Percentiles rank a stretch among this genome's conserved stretches.
These are phyloP conservation scores for Geoglossum cookeanum DNA, from an alignment of 2,329 filamentous ascomycete species.

Conservation along the genomic window DNA sequence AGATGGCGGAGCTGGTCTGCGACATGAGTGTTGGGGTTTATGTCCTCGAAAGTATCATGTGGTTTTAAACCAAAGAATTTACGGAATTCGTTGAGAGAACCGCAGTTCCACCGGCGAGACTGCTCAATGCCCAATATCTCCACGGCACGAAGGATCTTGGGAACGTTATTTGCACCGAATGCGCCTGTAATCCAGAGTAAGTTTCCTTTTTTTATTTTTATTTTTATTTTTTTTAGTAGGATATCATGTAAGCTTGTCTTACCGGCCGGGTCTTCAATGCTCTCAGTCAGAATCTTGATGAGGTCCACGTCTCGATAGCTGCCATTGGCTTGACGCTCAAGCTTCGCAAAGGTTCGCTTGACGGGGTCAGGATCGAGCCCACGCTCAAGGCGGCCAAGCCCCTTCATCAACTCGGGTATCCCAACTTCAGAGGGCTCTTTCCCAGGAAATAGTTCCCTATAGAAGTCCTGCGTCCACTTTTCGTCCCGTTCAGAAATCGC, in stretches of 20 bases:
- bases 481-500: slow-evolving; percentile 53
- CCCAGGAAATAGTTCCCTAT: slow-evolving; percentile 34
- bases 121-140: slow-evolving; percentile 47
- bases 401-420: slow-evolving; percentile 9
- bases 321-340: slow-evolving; percentile 31
- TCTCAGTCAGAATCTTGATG: slow-evolving; percentile 31
- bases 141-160: slow-evolving; percentile 52
- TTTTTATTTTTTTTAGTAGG: too few relatives aligned
- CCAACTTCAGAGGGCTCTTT: not conserved
- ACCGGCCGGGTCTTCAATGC: slow-evolving; percentile 41
- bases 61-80: slow-evolving; percentile 61
- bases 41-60: slow-evolving; percentile 63
- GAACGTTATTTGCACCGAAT: slow-evolving; percentile 57
- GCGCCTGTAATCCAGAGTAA: not conserved
- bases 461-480: slow-evolving; percentile 57
- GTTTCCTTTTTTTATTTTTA: too few relatives aligned
- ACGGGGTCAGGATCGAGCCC: slow-evolving; percentile 25
- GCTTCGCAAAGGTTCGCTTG: slow-evolving; percentile 28
- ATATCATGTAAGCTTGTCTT: slow-evolving; percentile 6
- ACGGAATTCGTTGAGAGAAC: slow-evolving; percentile 68
- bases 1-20: slow-evolving; percentile 45
- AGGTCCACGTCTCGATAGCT: slow-evolving; percentile 37
- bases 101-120: slow-evolving; percentile 56
- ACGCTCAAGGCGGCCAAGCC: slow-evolving; percentile 23
- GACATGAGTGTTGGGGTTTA: slow-evolving; percentile 58